Evolutionary conservation across 176 grass and related monocot genomes (phyloP).

Genomic region (Musa itinerans): DNA sequence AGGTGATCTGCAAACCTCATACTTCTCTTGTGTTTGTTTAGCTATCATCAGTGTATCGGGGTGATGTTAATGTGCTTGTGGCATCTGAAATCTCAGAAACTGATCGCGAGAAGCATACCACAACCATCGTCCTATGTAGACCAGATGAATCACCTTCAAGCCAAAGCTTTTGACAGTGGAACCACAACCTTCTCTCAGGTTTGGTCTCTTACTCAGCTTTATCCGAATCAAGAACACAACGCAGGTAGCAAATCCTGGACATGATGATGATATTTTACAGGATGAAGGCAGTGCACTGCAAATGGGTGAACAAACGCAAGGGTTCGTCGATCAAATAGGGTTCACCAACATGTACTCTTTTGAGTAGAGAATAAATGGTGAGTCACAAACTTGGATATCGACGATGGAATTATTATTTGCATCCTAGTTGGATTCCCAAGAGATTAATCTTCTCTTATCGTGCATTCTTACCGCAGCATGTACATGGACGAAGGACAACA

Average conservation of each 20-base stretch:
- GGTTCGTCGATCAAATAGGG: slow-evolving; percentile 4
- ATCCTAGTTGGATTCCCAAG: no score
- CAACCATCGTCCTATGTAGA: slow-evolving; percentile 7
- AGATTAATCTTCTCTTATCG: neutral
- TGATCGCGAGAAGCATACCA: slow-evolving; percentile 5
- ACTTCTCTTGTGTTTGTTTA: no score
- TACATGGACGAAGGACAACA: neutral
- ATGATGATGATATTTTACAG: neutral
- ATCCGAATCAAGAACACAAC: neutral
- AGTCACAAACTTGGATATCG: no score
- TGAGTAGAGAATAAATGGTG: neutral
- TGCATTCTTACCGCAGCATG: neutral
- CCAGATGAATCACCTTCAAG: neutral
- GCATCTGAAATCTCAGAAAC: slow-evolving; percentile 6
- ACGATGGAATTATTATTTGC: no score
- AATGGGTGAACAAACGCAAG: slow-evolving; percentile 7
- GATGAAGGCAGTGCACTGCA: neutral
- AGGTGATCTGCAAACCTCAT: neutral
- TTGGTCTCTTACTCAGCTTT: neutral
- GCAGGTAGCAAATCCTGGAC: neutral
- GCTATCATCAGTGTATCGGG: neutral
- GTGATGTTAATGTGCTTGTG: neutral
- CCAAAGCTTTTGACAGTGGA: slow-evolving; percentile 7
- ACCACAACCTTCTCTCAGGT: slow-evolving; percentile 29
- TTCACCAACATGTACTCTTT: slow-evolving; percentile 5